Evolutionary conservation across 2,329 filamentous ascomycete species (phyloP), one percentile per base, ranked within the genome.

Genomic region (Diaporthe sp.): DNA sequence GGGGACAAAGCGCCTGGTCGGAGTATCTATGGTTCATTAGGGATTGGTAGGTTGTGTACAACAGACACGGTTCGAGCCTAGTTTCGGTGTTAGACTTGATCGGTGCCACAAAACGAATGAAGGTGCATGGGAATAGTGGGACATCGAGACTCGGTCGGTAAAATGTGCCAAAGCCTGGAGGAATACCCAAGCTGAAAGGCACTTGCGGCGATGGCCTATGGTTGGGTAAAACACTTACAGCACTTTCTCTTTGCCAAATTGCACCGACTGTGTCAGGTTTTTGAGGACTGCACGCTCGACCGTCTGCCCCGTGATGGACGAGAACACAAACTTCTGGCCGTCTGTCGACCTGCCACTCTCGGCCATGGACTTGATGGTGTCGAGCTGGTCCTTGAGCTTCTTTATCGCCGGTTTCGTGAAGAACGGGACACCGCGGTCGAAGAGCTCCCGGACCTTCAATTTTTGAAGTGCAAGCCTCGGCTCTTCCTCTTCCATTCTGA

Each of bases 21-120:
- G 34, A 42, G n/a, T 39, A 55, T 28, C n/a, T 53, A 12, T 39
- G n/a, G 28, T 67, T 25, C 5, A 70, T 6, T 34, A 70, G 9
- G 3, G 65, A 25, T 20, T 70, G 65, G 65, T 70, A 70, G 4
- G 65, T 42, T 5, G 34, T 25, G 65, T 70, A 70, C 10, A 28
- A 1, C 5, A 70, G 8, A 17, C 65, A 70, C 2, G 65, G 65
- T 47, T 70, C 49, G n/a, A 55, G 34, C 13, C 65, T 70, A 12
- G 7, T 34, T 49, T 12, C 5, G 10, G 5, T 34, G 28, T 67
- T 9, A 67, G 61, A 13, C 3, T 7, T 4, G 20, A 4, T 25
- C 7, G 34, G 1, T 34, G 17, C 42, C 17, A 17, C 42, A 15
- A 20, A 20, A 44, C 4, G 42, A 20, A 15, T 13, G 42, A 44